A percentile compares a stretch with the other conserved stretches of the same genome.
Conservation (phyloP, 2,329 filamentous ascomycete genomes). For the Plenodomus tracheiphilus region DNA sequence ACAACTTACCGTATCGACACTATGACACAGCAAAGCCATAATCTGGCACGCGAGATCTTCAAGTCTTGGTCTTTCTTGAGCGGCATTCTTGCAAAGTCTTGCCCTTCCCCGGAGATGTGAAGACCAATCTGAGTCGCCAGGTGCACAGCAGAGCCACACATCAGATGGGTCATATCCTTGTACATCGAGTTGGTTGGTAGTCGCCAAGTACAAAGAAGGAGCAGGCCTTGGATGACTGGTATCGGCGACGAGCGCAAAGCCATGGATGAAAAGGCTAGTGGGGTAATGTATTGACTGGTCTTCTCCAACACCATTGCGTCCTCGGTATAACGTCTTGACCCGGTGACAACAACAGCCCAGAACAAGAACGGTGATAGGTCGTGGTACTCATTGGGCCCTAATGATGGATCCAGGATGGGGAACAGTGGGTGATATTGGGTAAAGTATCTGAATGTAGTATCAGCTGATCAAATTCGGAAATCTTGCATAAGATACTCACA, state of each 20-base stretch:
- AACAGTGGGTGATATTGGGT: conserved; percentile 39
- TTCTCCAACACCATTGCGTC: conserved; percentile 41
- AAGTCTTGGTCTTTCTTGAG: conserved; percentile 42
- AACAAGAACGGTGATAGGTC: conserved; percentile 44
- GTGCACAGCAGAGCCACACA: conserved; percentile 47
- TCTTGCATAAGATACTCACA: conserved; percentile 20
- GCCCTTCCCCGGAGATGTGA: conserved; percentile 44
- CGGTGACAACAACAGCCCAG: conserved; percentile 47
- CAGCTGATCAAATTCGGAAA: conserved; percentile 8
- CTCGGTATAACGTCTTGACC: conserved; percentile 43
- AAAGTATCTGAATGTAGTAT: conserved; percentile 33
- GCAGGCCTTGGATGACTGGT: conserved; percentile 45
- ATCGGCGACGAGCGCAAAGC: conserved; percentile 42
- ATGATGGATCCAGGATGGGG: conserved; percentile 37
- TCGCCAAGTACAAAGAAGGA: conserved; percentile 48
- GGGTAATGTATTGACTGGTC: conserved; percentile 39
- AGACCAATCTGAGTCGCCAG: conserved; percentile 48
- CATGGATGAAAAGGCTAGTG: conserved; percentile 44
- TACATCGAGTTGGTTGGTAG: conserved; percentile 48
- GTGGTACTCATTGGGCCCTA: conserved; percentile 39
- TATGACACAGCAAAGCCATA: conserved; percentile 46
- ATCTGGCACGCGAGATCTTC: conserved; percentile 38
- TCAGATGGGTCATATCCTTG: conserved; percentile 46
- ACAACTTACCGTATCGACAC: conserved; percentile 39
- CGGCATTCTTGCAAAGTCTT: conserved; percentile 46